These are phyloP conservation scores for Hansenula sp. DNA, from an alignment of 1,139 yeast species.

Conservation along the genomic window DNA sequence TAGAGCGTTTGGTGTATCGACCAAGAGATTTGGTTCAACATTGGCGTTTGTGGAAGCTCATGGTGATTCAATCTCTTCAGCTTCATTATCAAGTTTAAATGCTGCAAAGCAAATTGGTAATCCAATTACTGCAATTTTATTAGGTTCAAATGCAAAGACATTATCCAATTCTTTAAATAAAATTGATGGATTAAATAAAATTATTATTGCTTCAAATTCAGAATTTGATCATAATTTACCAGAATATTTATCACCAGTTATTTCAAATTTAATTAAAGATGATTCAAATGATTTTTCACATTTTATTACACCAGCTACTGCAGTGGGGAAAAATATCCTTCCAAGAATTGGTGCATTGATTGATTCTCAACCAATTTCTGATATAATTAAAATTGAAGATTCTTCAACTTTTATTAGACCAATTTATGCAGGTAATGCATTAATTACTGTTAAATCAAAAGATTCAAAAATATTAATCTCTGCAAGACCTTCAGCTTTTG, in stretches of 20 bases:
- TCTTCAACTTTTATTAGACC: slow-evolving; percentile 83
- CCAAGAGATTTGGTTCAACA: slow-evolving; percentile 47
- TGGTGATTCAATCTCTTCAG: slow-evolving; percentile 52
- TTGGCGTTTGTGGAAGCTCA: slow-evolving; percentile 66
- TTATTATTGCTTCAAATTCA: slow-evolving; percentile 45
- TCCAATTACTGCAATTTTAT: slow-evolving; percentile 58
- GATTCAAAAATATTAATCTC: slow-evolving; percentile 68
- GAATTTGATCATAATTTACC: slow-evolving; percentile 57
- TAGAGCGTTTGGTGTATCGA: not conserved
- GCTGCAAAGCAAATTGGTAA: slow-evolving; percentile 65
- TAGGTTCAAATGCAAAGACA: slow-evolving; percentile 48
- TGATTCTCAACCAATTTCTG: slow-evolving; percentile 86
- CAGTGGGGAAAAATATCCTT: slow-evolving; percentile 80
- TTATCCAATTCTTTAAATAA: slow-evolving; percentile 35
- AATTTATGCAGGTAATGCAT: slow-evolving; percentile 93
- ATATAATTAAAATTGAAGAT: slow-evolving; percentile 63
- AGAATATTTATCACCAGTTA: slow-evolving; percentile 59
- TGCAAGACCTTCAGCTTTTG: slow-evolving; percentile 82
- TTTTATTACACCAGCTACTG: slow-evolving; percentile 75
- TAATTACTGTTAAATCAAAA: slow-evolving; percentile 71
- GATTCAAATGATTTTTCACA: slow-evolving; percentile 50
- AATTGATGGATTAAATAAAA: slow-evolving; percentile 35
- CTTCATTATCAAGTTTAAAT: slow-evolving; percentile 59
- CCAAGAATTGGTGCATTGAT: slow-evolving; percentile 86
- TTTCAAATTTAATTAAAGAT: slow-evolving; percentile 40